Percentiles rank a stretch among this genome's conserved stretches.
These are phyloP conservation scores for Alternaria burnsii DNA, from an alignment of 2,329 filamentous ascomycete genomes.

Conservation along the genomic window DNA sequence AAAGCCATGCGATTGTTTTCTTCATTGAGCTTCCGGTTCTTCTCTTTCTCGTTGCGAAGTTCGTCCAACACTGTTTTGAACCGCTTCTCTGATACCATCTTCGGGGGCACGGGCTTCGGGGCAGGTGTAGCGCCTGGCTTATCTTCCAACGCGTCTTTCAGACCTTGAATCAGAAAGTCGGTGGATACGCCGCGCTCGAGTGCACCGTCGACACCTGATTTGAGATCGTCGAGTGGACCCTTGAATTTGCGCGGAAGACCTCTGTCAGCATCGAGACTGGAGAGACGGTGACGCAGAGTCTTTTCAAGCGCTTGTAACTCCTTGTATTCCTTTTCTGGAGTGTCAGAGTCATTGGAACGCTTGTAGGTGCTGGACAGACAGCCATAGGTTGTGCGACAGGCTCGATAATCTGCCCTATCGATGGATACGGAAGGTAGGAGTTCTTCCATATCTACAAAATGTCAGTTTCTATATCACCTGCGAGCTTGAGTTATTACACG, in stretches of 20 bases:
- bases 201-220: conserved; percentile 18
- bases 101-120: conserved; percentile 18
- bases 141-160: conserved; percentile 16
- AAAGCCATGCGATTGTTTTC: conserved; percentile 33
- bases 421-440: conserved; percentile 28
- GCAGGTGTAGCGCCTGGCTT: conserved; percentile 11
- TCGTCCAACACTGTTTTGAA: conserved; percentile 22
- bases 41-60: conserved; percentile 20
- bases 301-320: conserved; percentile 26
- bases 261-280: conserved; percentile 23
- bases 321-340: conserved; percentile 26
- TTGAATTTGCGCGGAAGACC: conserved; percentile 30
- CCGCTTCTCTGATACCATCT: conserved; percentile 24
- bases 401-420: conserved; percentile 23
- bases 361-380: conserved; percentile 25
- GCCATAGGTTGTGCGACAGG: conserved; percentile 30
- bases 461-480: not conserved
- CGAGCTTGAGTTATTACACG: not conserved
- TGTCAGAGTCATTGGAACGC: conserved; percentile 14
- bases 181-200: conserved; percentile 18
- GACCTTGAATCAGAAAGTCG: conserved; percentile 18
- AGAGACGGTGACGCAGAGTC: conserved; percentile 25
- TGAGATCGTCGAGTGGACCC: conserved; percentile 26
- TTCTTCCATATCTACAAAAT: conserved; percentile 22
- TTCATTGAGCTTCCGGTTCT: conserved; percentile 28